These are phyloP conservation scores for Thymus mandschuricus DNA, from an alignment of 257 asterid genomes.

Conservation along the genomic window DNA sequence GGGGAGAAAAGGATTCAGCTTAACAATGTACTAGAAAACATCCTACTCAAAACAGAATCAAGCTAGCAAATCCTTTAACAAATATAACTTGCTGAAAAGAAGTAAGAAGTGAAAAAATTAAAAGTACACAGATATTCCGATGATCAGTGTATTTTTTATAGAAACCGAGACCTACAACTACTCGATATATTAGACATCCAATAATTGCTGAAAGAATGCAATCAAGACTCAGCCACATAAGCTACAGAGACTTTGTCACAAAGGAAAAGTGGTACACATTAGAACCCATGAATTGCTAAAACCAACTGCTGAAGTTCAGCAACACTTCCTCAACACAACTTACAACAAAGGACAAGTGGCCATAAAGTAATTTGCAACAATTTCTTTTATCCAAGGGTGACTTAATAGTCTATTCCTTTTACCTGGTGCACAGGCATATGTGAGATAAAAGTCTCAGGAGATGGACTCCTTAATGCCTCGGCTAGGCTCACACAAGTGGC, in stretches of 20 bases:
- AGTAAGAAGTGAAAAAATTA: neutral
- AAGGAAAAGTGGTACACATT: neutral
- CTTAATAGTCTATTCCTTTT: slow-evolving; percentile 23
- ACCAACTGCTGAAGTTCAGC: neutral
- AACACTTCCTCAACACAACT: neutral
- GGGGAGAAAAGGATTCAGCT: slow-evolving; percentile 29
- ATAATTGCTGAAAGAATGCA: slow-evolving; percentile 18
- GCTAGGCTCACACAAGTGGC: slow-evolving; percentile 83
- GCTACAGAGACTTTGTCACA: neutral
- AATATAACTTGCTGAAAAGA: neutral
- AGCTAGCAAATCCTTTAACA: neutral
- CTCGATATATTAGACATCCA: neutral
- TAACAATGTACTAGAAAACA: slow-evolving; percentile 26
- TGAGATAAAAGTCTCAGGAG: slow-evolving; percentile 74
- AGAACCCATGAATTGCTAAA: slow-evolving; percentile 16
- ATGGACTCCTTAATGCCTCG: slow-evolving; percentile 87
- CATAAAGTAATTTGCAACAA: neutral
- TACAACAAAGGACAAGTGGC: neutral
- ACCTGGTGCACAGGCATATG: slow-evolving; percentile 95
- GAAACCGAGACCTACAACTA: slow-evolving; percentile 7
- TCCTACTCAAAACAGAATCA: slow-evolving; percentile 1
- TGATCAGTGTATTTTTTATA: neutral
- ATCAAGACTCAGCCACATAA: neutral
- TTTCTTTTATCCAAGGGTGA: neutral
- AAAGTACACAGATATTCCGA: neutral